Evolutionary conservation across 257 asterid genomes (phyloP).

Genomic region (Solanum pinnatisectum): DNA sequence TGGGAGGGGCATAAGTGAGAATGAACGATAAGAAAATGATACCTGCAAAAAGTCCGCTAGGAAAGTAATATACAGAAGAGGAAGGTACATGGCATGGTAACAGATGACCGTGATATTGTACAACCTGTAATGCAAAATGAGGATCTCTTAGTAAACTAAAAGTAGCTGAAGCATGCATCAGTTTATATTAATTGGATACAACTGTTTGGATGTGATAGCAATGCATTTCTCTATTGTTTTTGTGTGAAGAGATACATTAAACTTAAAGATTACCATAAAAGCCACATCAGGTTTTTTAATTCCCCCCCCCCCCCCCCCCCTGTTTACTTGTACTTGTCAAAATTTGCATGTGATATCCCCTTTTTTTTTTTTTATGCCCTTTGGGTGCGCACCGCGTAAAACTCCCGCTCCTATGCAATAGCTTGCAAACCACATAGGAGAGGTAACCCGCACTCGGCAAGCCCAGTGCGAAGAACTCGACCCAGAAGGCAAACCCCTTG

Average conservation of each 20-base stretch:
- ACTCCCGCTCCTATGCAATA: no score
- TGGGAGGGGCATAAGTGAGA: background rate
- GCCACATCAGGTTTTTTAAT: background rate
- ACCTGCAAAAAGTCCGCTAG: slow-evolving; percentile 40
- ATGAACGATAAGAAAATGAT: background rate
- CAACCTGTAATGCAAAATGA: slow-evolving; percentile 17
- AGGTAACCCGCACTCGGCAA: no score
- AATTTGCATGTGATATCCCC: background rate
- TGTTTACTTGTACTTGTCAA: background rate
- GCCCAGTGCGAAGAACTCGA: no score
- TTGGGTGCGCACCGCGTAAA: no score
- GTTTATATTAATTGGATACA: background rate
- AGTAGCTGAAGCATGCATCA: background rate
- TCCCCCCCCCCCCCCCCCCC: background rate
- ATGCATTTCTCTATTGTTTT: background rate
- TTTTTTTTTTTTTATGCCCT: no score
- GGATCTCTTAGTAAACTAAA: no score
- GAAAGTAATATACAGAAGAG: slow-evolving; percentile 28
- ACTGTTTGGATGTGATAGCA: background rate
- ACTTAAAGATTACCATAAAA: background rate
- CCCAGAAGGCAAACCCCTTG: no score
- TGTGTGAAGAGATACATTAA: background rate
- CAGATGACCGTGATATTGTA: slow-evolving; percentile 14
- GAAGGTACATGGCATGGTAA: slow-evolving; percentile 35
- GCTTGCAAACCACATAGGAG: no score